A percentile compares a stretch with the other conserved stretches of the same genome.
phyloP scores from a whole-genome alignment of 2,329 filamentous ascomycete genomes.

The Scedosporium dehoogii region DNA sequence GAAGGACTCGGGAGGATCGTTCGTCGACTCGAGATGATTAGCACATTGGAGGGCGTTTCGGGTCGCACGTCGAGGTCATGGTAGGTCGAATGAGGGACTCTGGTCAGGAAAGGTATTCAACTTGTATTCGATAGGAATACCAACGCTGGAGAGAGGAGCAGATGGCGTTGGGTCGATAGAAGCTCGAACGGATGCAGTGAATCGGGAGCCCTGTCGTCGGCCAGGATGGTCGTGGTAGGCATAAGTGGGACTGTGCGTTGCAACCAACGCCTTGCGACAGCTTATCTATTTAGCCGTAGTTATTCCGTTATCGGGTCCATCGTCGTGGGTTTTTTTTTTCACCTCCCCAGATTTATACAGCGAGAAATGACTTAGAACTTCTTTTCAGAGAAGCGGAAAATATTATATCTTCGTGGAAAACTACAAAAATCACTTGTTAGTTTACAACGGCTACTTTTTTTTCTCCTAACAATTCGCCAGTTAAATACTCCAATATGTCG shows the following conservation, averaged over 20 bases:
- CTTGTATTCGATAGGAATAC: neutral
- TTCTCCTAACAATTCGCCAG: too few species aligned
- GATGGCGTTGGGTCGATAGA: neutral
- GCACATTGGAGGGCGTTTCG: neutral
- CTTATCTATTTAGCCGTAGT: neutral
- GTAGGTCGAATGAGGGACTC: neutral
- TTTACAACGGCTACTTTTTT: neutral
- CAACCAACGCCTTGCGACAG: neutral
- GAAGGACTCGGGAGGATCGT: neutral
- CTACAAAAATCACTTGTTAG: too few species aligned
- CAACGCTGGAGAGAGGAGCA: neutral
- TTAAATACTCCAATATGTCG: slow-evolving; percentile 51
- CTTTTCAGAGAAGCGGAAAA: neutral
- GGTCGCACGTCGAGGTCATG: neutral
- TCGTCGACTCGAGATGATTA: neutral
- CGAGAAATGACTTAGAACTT: neutral
- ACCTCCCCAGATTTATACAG: neutral
- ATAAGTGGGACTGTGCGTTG: neutral
- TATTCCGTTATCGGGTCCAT: neutral
- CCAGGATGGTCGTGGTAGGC: neutral
- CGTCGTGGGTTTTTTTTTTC: neutral
- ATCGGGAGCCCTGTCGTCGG: neutral
- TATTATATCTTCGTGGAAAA: neutral
- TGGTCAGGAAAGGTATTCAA: neutral
- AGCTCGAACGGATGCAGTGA: neutral